phyloP scores from a whole-genome alignment of 768 basidiomycete genomes.

The Phanerochaete carnosa region DNA sequence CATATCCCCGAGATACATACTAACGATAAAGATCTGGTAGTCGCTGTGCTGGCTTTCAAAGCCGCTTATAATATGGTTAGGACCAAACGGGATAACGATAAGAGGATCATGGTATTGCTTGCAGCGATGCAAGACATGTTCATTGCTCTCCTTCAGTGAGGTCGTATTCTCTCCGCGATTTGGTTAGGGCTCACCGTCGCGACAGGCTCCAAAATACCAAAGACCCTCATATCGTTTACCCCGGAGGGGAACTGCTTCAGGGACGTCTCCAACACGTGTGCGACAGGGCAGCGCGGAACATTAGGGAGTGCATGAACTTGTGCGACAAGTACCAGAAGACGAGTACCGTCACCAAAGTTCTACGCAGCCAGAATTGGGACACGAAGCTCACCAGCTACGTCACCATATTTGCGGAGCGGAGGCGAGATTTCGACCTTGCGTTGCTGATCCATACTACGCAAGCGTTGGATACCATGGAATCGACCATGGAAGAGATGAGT shows the following conservation, averaged over 20 bases:
- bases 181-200: background rate
- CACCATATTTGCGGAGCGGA: conserved; percentile 20
- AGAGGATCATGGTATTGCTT: conserved; percentile 42
- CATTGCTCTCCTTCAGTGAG: conserved; percentile 42
- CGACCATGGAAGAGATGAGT: conserved; percentile 9
- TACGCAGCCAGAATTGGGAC: conserved; percentile 28
- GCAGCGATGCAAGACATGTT: conserved; percentile 52
- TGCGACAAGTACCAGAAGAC: conserved; percentile 33
- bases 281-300: conserved; percentile 25
- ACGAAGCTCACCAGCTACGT: conserved; percentile 21
- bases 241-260: conserved; percentile 31
- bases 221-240: conserved; percentile 26
- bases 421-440: conserved; percentile 26
- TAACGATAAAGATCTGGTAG: conserved; percentile 17
- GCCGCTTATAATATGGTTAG: conserved; percentile 46
- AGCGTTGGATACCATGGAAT: conserved; percentile 17
- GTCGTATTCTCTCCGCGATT: background rate
- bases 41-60: conserved; percentile 48
- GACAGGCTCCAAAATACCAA: conserved; percentile 29
- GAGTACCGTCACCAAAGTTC: conserved; percentile 24
- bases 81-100: conserved; percentile 48
- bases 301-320: conserved; percentile 28
- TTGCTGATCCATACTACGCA: conserved; percentile 25
- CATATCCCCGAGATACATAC: background rate
- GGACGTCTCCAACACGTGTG: conserved; percentile 31